phyloP scores from a whole-genome alignment of 1,284 basidiomycete genomes.

The Ganoderma leucocontextum region DNA sequence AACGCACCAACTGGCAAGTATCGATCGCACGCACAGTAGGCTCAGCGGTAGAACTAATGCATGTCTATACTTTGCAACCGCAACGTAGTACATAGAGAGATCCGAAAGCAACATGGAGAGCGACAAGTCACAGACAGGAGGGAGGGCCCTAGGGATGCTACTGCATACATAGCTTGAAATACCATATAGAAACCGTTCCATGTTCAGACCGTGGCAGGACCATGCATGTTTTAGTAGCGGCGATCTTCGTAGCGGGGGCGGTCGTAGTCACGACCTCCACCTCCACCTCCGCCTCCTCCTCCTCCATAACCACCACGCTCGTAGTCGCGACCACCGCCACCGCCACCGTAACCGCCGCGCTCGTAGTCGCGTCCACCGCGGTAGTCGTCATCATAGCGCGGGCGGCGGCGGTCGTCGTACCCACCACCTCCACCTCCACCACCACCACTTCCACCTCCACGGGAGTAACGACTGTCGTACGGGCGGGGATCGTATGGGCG shows the following conservation, averaged over 20 bases:
- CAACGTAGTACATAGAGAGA: constrained; percentile 22
- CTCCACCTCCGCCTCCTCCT: constrained; percentile 38
- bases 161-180: constrained; percentile 7
- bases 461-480: constrained; percentile 80
- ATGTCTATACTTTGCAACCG: constrained; percentile 3
- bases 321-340: constrained; percentile 46
- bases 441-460: constrained; percentile 47
- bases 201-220: neutral
- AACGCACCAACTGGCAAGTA: constrained; percentile 6
- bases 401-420: constrained; percentile 42
- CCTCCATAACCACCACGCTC: constrained; percentile 40
- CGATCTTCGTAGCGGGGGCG: constrained; percentile 55
- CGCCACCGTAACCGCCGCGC: constrained; percentile 49
- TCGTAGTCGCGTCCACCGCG: constrained; percentile 52
- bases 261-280: constrained; percentile 42
- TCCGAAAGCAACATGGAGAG: constrained; percentile 22
- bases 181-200: constrained; percentile 9
- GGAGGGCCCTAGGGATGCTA: neutral
- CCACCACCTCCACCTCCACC: constrained; percentile 22
- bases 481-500: constrained; percentile 83
- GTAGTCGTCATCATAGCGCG: constrained; percentile 34
- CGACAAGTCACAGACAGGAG: constrained; percentile 16
- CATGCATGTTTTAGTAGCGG: constrained; percentile 40
- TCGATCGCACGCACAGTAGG: neutral
- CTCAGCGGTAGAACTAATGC: neutral